A percentile compares a stretch with the other conserved stretches of the same genome.
Conservation (phyloP, 768 basidiomycete genomes). For the Termitomyces eurrhizus region DNA sequence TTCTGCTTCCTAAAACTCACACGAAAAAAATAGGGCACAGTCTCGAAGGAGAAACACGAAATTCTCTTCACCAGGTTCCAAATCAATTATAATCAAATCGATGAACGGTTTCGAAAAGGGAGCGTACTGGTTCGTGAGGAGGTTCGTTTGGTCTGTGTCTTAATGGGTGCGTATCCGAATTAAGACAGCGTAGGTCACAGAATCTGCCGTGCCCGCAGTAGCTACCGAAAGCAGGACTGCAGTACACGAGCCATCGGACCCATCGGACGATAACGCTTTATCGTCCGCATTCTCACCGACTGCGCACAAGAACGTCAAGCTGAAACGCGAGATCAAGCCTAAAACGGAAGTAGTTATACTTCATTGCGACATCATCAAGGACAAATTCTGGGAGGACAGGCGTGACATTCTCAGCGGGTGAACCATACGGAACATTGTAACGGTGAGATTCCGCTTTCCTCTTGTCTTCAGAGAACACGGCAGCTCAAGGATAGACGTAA, state of each 20-base stretch:
- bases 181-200: constrained; percentile 3
- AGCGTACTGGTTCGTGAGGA: constrained; percentile 73
- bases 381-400: constrained; percentile 73
- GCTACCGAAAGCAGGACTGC: not conserved
- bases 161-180: not conserved
- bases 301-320: constrained; percentile 14
- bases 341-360: constrained; percentile 50
- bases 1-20: not conserved
- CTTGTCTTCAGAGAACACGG: not conserved
- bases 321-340: constrained; percentile 30
- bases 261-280: not conserved
- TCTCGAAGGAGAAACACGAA: constrained; percentile 89
- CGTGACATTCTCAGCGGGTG: constrained; percentile 47
- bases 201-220: not conserved
- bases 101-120: constrained; percentile 77
- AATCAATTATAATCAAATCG: constrained; percentile 83
- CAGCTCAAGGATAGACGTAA: not conserved
- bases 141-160: constrained; percentile 26
- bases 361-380: constrained; percentile 83
- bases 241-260: not conserved
- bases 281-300: constrained; percentile 3
- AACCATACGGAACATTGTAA: constrained; percentile 7
- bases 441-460: not conserved
- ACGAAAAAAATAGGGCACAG: constrained; percentile 61
- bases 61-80: constrained; percentile 78